Evolutionary conservation across 2,329 filamentous ascomycete genomes (phyloP), one percentile per base, ranked within the genome.

Genomic region (Furcasterigmium sp.): DNA sequence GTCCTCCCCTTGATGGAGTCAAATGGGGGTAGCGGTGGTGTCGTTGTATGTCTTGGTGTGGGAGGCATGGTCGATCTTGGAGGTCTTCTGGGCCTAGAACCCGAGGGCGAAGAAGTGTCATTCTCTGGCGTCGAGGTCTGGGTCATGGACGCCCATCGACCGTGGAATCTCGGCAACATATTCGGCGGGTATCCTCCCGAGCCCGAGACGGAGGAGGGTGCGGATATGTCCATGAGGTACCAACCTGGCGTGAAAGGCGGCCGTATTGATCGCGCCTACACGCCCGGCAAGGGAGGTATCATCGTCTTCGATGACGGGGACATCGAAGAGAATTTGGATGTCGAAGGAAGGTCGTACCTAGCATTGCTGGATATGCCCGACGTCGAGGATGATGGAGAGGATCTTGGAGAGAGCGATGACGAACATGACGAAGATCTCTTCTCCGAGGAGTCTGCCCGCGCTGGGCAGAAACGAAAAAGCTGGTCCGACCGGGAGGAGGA

Each of bases 291-390:
- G 56, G 91, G 91, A 15, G 93, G 93, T 0, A 86, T 98, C 34
- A 80, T 98, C 47, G 90, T 96, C 3, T 95, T 93, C 61, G 93
- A 97, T 57, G 93, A 97, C 58, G 93, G 91, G 2, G 93, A 98
- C 61, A 91, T 98, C 40, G 86, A 91, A 52, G 86, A 91, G 52
- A 87, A 91, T 26, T 69, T 98, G 26, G 65, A 64, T 11, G 69
- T 69, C 1, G 90, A 97, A 64, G 78, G 81, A 53, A 82, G 88
- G 46, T 91, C 93, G 30, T 97, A 94, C 58, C 78, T 87, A 51
- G 84, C 85, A n/a, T 69, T 97, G 41, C 73, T 88, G 37, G 85
- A 90, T 49, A 97, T 98, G 90, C 91, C 91, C 1, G 87, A 94
- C 37, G 68, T 95, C 38, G 88, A 88, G 30, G 87, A 93, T 25